Evolutionary conservation across 1,284 basidiomycete species (phyloP), one percentile per base, ranked within the genome.

Genomic region (Vanrija pseudolonga): DNA sequence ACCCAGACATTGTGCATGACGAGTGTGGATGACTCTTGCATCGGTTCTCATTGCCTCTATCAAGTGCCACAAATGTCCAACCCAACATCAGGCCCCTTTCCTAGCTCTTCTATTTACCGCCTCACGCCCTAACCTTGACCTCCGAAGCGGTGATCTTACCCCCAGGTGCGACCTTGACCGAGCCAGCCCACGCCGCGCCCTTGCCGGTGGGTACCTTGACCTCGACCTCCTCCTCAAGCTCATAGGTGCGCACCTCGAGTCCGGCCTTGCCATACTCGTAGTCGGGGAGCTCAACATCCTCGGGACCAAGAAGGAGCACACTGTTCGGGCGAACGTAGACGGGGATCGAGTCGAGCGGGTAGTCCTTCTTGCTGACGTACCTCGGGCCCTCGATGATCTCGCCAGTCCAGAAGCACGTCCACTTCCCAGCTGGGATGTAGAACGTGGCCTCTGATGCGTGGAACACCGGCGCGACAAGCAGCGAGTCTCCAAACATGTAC

Each of bases 401-500:
- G 23, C 51, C 51, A 3, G 64, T 65, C 67, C 67, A 73, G 59
- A 64, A 66, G 53, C 82, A 82, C 2, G 85, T 88, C 86, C 86
- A 88, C 24, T 76, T 78, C 12, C 86, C 86, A 3, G 80, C 80
- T 22, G 86, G 86, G 51, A 89, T 72, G 72, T 88, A 88, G 67
- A 84, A 88, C 58, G 84, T 82, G 0, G 80, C 78, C 57, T 82
- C 80, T 66, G 85, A 81, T 23, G 78, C 79, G 50, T 80, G 71
- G 19, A 88, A 83, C 2, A 88, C 85, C 4, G 86, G 86, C n/a
- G 85, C 86, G 47, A 88, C 83, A 39, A 88, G 83, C 18, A 89
- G 78, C n/a, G 78, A 82, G 5, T 84, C 83, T 0, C 86, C 86
- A 53, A 88, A 70, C 84, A 86, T 85, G 71, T 68, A 74, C 84